A percentile compares a stretch with the other conserved stretches of the same genome.
These are phyloP conservation scores for Begonia loranthoides DNA, from an alignment of 306 rosid genomes.

Conservation along the genomic window DNA sequence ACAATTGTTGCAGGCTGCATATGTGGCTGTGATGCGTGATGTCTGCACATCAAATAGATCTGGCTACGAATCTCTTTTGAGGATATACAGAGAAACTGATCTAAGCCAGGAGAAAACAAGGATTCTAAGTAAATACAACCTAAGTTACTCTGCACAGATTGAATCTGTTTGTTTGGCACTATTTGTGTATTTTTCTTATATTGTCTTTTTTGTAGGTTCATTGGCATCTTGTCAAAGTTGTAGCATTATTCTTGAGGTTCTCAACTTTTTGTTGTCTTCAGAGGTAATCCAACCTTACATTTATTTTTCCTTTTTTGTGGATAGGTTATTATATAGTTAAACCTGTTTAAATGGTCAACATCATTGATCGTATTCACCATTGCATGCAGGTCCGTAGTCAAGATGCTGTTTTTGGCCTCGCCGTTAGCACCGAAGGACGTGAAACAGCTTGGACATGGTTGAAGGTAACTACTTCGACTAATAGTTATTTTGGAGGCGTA, in stretches of 20 bases:
- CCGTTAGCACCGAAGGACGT: conserved; percentile 48
- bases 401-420: conserved; percentile 64
- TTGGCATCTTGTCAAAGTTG: conserved; percentile 31
- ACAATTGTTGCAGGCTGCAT: conserved; percentile 56
- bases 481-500: not conserved
- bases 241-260: conserved; percentile 32
- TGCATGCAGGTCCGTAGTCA: conserved; percentile 64
- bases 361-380: not conserved
- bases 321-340: conserved; percentile 4
- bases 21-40: conserved; percentile 64
- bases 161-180: not conserved
- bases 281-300: conserved; percentile 16
- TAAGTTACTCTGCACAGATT: not conserved
- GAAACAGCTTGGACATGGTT: conserved; percentile 85
- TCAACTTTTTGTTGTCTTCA: conserved; percentile 28
- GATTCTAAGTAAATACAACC: conserved; percentile 44
- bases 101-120: conserved; percentile 86
- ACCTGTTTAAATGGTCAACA: too few species aligned
- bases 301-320: conserved; percentile 5
- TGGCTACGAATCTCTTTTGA: conserved; percentile 64
- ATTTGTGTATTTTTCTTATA: not conserved
- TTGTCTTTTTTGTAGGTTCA: conserved; percentile 17
- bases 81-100: conserved; percentile 74
- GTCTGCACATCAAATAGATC: conserved; percentile 38
- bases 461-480: conserved; percentile 36